A percentile compares a stretch with the other conserved stretches of the same genome.
These are phyloP conservation scores for Cyphellophora europaea DNA, from an alignment of 2,329 filamentous ascomycete genomes.

Conservation along the genomic window DNA sequence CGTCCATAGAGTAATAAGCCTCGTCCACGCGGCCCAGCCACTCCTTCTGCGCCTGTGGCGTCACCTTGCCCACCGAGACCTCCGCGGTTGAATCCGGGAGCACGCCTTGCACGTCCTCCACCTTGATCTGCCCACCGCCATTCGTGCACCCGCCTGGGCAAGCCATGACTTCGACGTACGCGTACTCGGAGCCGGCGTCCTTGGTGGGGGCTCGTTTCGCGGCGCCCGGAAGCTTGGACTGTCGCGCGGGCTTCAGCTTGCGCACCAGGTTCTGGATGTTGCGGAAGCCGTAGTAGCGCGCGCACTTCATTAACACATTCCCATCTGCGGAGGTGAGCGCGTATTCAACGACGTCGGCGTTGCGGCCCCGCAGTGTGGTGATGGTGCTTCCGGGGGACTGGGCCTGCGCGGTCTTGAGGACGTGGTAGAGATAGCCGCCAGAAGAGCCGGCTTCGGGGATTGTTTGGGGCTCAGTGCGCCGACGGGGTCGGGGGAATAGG, in stretches of 20 bases:
- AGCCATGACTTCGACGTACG: slow-evolving; percentile 98
- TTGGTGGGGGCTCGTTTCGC: slow-evolving; percentile 35
- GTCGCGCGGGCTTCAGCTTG: slow-evolving; percentile 71
- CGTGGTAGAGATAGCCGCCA: slow-evolving; percentile 80
- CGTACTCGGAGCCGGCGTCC: slow-evolving; percentile 51
- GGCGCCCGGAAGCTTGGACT: slow-evolving; percentile 71
- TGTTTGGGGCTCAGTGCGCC: slow-evolving; percentile 22
- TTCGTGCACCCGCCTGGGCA: slow-evolving; percentile 99
- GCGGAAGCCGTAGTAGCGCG: slow-evolving; percentile 91
- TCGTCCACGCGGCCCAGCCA: slow-evolving; percentile 80
- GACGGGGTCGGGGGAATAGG: slow-evolving; percentile 53
- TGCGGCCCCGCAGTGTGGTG: slow-evolving; percentile 65
- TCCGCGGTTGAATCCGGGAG: slow-evolving; percentile 12
- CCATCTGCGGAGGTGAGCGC: slow-evolving; percentile 49
- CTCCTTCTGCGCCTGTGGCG: slow-evolving; percentile 68
- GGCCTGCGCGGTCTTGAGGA: slow-evolving; percentile 65
- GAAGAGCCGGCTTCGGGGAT: slow-evolving; percentile 62
- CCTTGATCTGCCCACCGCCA: slow-evolving; percentile 89
- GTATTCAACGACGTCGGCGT: slow-evolving; percentile 86
- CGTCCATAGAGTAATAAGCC: slow-evolving; percentile 68
- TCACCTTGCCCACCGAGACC: slow-evolving; percentile 18
- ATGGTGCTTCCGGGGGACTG: slow-evolving; percentile 64
- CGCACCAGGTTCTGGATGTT: slow-evolving; percentile 98
- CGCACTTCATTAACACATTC: slow-evolving; percentile 62
- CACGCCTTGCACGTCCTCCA: slow-evolving; percentile 56